Evolutionary conservation across 148 eudicot genomes (phyloP).

Genomic region (Talinum fruticosum): DNA sequence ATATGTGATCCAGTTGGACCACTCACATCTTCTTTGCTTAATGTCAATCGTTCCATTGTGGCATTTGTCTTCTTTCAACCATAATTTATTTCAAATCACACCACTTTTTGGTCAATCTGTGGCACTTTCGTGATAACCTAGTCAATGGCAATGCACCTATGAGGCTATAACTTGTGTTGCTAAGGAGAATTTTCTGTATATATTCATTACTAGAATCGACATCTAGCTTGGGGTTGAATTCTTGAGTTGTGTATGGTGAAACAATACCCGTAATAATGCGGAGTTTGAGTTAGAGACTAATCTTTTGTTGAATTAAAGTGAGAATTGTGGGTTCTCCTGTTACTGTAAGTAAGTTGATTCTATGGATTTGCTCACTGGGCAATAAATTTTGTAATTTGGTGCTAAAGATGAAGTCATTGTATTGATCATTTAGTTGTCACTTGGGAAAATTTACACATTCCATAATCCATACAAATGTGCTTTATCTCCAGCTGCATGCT

Average conservation of each 20-base stretch:
- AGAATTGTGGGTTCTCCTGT: background rate
- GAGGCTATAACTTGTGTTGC: background rate
- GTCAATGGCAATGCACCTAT: background rate
- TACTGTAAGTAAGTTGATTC: background rate
- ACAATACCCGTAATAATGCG: background rate
- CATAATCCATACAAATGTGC: background rate
- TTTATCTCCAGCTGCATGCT: background rate
- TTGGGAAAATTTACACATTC: background rate
- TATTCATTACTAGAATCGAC: background rate
- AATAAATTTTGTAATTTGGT: background rate
- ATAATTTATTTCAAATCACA: constrained; percentile 11
- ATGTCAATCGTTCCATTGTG: constrained; percentile 9
- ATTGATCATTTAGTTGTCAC: background rate
- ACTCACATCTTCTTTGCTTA: constrained; percentile 24
- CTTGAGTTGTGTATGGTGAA: background rate
- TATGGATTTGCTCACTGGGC: background rate
- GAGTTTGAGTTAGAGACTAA: background rate
- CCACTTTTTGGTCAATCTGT: constrained; percentile 11
- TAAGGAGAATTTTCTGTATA: background rate
- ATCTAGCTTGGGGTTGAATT: background rate
- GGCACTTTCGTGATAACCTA: constrained; percentile 11
- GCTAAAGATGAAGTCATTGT: background rate
- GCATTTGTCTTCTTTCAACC: constrained; percentile 24
- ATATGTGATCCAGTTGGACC: constrained; percentile 26
- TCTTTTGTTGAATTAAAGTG: background rate